Conservation (phyloP, 2,329 filamentous ascomycete genomes). For the Fusarium sp. region DNA sequence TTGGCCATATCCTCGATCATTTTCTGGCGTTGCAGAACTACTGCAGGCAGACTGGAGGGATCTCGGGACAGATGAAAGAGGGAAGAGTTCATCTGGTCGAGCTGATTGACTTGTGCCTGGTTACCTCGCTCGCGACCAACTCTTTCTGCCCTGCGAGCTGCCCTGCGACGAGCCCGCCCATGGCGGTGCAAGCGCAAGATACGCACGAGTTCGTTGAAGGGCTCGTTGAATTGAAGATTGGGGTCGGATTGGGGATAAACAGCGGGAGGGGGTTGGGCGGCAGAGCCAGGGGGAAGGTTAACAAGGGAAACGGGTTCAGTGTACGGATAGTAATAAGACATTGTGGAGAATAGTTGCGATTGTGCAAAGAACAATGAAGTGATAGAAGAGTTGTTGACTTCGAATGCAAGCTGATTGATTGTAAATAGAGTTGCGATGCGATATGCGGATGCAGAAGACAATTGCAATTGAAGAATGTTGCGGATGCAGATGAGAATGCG, state of each 20-base stretch:
- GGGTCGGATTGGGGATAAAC: too few relatives aligned
- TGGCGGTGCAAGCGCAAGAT: too few relatives aligned
- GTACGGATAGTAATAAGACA: not conserved
- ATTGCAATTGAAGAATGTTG: conserved; percentile 9
- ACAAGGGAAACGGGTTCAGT: too few relatives aligned
- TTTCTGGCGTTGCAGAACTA: not conserved
- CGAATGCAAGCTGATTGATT: not conserved
- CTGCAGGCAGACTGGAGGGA: not conserved
- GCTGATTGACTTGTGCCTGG: not conserved
- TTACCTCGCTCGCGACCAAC: not conserved
- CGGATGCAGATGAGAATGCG: not conserved
- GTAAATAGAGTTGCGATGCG: not conserved
- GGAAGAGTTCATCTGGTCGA: not conserved
- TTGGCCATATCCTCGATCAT: not conserved
- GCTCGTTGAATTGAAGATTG: not conserved
- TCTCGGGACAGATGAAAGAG: not conserved
- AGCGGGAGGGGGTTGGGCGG: too few relatives aligned
- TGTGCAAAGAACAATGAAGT: not conserved
- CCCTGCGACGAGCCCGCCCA: too few relatives aligned
- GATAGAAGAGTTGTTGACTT: not conserved
- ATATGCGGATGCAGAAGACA: not conserved
- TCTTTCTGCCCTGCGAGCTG: too few relatives aligned
- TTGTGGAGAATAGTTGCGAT: not conserved
- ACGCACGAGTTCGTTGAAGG: too few relatives aligned
- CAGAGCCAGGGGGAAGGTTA: too few relatives aligned